These are phyloP conservation scores for Phytophthora tentaculata DNA, from an alignment of 352 stramenopile genomes.

Conservation along the genomic window DNA sequence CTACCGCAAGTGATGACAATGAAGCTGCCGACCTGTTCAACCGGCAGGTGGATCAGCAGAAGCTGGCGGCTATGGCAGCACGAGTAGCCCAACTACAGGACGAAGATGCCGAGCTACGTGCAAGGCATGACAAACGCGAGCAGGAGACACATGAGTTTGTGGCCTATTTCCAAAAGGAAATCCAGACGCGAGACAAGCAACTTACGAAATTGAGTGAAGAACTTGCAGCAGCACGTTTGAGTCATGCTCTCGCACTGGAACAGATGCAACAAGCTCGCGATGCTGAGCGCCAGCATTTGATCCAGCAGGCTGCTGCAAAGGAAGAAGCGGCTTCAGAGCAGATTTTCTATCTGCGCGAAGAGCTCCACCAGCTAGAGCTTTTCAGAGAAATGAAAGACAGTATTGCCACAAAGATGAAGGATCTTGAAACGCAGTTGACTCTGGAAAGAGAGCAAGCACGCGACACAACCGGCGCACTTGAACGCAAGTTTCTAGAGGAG, in stretches of 20 bases:
- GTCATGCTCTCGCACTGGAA: conserved; percentile 68
- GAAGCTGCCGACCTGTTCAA: conserved; percentile 68
- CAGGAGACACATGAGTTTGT: conserved; percentile 96
- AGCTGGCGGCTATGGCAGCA: conserved; percentile 65
- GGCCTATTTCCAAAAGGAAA: conserved; percentile 94
- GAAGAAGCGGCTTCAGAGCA: conserved; percentile 66
- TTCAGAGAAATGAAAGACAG: conserved; percentile 78
- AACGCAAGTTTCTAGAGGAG: conserved; percentile 91
- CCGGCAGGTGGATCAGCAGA: conserved; percentile 66
- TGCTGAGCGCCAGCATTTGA: conserved; percentile 49
- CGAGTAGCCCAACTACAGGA: conserved; percentile 67
- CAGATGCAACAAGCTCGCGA: conserved; percentile 54
- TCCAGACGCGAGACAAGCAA: conserved; percentile 85
- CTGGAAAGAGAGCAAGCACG: conserved; percentile 56
- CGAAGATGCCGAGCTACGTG: conserved; percentile 83
- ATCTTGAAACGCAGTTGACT: conserved; percentile 69
- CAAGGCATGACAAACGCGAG: conserved; percentile 86
- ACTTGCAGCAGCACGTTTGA: conserved; percentile 63
- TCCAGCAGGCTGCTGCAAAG: conserved; percentile 49
- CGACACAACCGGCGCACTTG: conserved; percentile 66
- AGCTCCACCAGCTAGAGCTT: conserved; percentile 69
- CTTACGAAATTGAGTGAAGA: conserved; percentile 86
- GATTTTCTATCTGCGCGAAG: conserved; percentile 66
- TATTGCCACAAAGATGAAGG: conserved; percentile 59
- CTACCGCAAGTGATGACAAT: conserved; percentile 12